These are phyloP conservation scores for Colletotrichum caudatum DNA, from an alignment of 2,329 filamentous ascomycete genomes.

Conservation along the genomic window DNA sequence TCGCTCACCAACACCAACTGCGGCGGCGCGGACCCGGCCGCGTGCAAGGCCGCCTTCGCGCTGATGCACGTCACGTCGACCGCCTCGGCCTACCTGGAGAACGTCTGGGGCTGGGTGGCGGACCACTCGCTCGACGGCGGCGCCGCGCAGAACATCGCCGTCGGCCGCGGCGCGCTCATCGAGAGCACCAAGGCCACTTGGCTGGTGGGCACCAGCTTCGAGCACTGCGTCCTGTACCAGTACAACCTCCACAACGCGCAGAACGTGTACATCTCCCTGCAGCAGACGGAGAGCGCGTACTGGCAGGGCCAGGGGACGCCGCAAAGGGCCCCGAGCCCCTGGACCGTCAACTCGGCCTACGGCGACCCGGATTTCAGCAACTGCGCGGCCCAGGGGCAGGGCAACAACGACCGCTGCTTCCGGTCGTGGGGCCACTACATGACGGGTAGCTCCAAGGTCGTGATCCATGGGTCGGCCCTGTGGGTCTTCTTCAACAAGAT, in stretches of 20 bases:
- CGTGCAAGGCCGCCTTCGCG: slow-evolving; percentile 61
- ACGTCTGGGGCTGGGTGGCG: slow-evolving; percentile 61
- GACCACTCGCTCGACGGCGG: slow-evolving; percentile 65
- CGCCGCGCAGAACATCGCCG: slow-evolving; percentile 55
- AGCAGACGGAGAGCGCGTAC: slow-evolving; percentile 62
- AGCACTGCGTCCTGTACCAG: slow-evolving; percentile 65
- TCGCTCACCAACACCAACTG: slow-evolving; percentile 55
- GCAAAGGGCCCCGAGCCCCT: slow-evolving; percentile 54
- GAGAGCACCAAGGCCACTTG: slow-evolving; percentile 63
- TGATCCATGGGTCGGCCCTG: slow-evolving; percentile 50
- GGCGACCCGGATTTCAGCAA: slow-evolving; percentile 44
- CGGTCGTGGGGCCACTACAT: slow-evolving; percentile 46
- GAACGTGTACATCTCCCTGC: slow-evolving; percentile 58
- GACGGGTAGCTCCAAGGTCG: slow-evolving; percentile 45
- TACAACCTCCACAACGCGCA: slow-evolving; percentile 61
- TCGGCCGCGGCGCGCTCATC: slow-evolving; percentile 60
- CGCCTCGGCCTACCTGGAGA: slow-evolving; percentile 65
- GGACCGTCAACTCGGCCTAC: slow-evolving; percentile 46
- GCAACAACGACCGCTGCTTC: slow-evolving; percentile 46
- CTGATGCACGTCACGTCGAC: slow-evolving; percentile 62
- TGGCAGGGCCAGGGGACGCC: slow-evolving; percentile 51
- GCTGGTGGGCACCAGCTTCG: slow-evolving; percentile 64
- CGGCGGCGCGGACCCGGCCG: slow-evolving; percentile 46
- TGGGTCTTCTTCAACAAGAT: slow-evolving; percentile 54
- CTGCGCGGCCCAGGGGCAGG: slow-evolving; percentile 40